Conservation (phyloP, 1,284 basidiomycete species). For the Blastosporella zonata region DNA sequence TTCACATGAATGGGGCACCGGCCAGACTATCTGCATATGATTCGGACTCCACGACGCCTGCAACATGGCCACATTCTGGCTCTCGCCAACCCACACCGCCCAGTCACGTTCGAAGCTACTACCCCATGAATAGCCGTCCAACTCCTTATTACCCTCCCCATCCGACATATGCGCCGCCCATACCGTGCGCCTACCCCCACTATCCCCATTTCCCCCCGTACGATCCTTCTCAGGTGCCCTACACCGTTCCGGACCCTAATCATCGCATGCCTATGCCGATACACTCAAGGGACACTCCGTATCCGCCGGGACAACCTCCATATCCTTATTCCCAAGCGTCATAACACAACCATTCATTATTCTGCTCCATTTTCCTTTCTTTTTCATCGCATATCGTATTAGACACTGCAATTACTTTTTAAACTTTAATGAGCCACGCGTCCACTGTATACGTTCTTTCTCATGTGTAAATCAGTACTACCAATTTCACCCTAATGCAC, state of each 20-base stretch:
- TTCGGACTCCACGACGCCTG: slow-evolving; percentile 1
- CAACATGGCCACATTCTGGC: neutral
- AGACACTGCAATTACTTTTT: slow-evolving; percentile 1
- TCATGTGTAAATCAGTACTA: neutral
- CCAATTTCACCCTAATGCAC: neutral
- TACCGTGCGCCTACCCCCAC: slow-evolving; percentile 18
- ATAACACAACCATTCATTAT: slow-evolving; percentile 2
- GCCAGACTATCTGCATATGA: neutral
- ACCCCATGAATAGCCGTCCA: slow-evolving; percentile 7
- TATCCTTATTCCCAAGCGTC: slow-evolving; percentile 23
- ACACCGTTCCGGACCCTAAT: slow-evolving; percentile 11
- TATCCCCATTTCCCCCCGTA: slow-evolving; percentile 19
- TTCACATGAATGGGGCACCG: neutral
- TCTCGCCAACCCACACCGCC: slow-evolving; percentile 2
- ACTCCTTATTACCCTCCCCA: slow-evolving; percentile 13
- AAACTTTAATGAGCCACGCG: slow-evolving; percentile 1
- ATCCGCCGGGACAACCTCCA: slow-evolving; percentile 15
- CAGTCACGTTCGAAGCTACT: slow-evolving; percentile 14
- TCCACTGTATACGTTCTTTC: neutral
- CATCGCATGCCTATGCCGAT: slow-evolving; percentile 12
- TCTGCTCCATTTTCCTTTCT: slow-evolving; percentile 1
- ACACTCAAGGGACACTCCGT: slow-evolving; percentile 18
- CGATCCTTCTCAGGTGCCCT: slow-evolving; percentile 8
- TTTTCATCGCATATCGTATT: neutral
- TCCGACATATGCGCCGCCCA: slow-evolving; percentile 10